Evolutionary conservation across 208 protist species (phyloP).

Genomic region (Leishmania tropica): DNA sequence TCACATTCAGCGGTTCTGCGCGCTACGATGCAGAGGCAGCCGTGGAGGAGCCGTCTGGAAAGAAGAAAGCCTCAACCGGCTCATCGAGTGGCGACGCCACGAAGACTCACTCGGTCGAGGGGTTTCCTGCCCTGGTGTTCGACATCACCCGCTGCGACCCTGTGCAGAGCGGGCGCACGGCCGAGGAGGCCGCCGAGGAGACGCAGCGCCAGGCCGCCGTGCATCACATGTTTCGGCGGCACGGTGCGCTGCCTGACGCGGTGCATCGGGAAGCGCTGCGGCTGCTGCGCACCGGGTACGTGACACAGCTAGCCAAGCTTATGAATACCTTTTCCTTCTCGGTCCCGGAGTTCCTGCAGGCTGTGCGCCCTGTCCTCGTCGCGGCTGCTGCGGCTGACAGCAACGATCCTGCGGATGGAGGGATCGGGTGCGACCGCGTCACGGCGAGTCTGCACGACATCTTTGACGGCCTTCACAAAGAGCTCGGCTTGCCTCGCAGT

Average conservation of each 20-base stretch:
- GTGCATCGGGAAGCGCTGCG: constrained; percentile 34
- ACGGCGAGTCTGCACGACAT: constrained; percentile 22
- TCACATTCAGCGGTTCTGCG: constrained; percentile 20
- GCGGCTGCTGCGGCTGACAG: not conserved
- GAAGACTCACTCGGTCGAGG: not conserved
- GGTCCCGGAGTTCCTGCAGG: constrained; percentile 19
- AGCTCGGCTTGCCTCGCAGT: constrained; percentile 61
- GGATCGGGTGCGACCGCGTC: not conserved
- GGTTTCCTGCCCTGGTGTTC: constrained; percentile 31
- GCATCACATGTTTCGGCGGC: constrained; percentile 29
- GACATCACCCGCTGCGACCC: constrained; percentile 11
- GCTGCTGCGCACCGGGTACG: constrained; percentile 33
- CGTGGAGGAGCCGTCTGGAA: constrained; percentile 3
- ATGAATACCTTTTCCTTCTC: constrained; percentile 41
- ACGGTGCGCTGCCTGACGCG: constrained; percentile 21
- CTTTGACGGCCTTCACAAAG: constrained; percentile 64
- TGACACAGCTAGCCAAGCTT: constrained; percentile 26
- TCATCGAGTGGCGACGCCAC: not conserved
- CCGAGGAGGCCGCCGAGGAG: constrained; percentile 27
- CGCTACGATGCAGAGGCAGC: constrained; percentile 16
- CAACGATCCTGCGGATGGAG: not conserved
- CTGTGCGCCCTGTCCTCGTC: not conserved
- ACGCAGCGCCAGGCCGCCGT: constrained; percentile 32
- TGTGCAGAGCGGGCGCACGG: constrained; percentile 8
- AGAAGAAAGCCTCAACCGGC: not conserved